These are phyloP conservation scores for Calonectria hawksworthii DNA, from an alignment of 2,329 filamentous ascomycete genomes.

Conservation along the genomic window DNA sequence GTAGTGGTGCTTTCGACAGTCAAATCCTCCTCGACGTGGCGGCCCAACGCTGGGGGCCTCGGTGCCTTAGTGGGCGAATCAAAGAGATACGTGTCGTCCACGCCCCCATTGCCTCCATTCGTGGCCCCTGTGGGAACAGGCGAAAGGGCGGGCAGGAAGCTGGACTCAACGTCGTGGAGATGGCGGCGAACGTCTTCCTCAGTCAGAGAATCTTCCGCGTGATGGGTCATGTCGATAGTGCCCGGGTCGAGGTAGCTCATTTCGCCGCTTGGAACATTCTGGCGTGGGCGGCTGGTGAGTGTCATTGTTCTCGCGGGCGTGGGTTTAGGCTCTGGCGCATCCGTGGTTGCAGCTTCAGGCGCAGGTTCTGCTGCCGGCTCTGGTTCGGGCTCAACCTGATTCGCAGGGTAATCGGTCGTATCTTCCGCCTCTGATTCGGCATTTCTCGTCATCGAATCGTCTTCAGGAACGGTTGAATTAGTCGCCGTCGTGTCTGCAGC, in stretches of 20 bases:
- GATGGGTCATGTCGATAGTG: slow-evolving; percentile 51
- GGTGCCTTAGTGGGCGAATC: slow-evolving; percentile 59
- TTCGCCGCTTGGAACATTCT: slow-evolving; percentile 46
- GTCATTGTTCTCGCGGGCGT: slow-evolving; percentile 21
- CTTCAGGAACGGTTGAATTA: slow-evolving; percentile 28
- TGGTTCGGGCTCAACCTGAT: not conserved
- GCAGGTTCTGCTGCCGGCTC: slow-evolving; percentile 7
- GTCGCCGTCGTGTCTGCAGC: slow-evolving; percentile 25
- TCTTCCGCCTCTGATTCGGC: slow-evolving; percentile 17
- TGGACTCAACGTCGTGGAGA: slow-evolving; percentile 75
- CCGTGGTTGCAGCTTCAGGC: slow-evolving; percentile 10
- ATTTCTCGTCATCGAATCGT: slow-evolving; percentile 36
- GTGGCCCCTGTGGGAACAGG: slow-evolving; percentile 65
- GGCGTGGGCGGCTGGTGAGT: slow-evolving; percentile 30
- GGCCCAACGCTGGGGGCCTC: slow-evolving; percentile 38
- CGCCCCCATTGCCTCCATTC: slow-evolving; percentile 46
- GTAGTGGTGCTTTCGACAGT: slow-evolving; percentile 59
- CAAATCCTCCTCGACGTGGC: slow-evolving; percentile 40
- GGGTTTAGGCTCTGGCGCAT: slow-evolving; percentile 16
- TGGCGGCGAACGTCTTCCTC: slow-evolving; percentile 69
- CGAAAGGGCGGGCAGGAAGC: slow-evolving; percentile 71
- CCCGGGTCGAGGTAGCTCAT: slow-evolving; percentile 60
- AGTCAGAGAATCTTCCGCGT: slow-evolving; percentile 62
- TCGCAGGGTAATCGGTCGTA: slow-evolving; percentile 7
- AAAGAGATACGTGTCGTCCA: slow-evolving; percentile 73